Conservation (phyloP, 1,284 basidiomycete genomes). For the Cryptococcus hybrid region DNA sequence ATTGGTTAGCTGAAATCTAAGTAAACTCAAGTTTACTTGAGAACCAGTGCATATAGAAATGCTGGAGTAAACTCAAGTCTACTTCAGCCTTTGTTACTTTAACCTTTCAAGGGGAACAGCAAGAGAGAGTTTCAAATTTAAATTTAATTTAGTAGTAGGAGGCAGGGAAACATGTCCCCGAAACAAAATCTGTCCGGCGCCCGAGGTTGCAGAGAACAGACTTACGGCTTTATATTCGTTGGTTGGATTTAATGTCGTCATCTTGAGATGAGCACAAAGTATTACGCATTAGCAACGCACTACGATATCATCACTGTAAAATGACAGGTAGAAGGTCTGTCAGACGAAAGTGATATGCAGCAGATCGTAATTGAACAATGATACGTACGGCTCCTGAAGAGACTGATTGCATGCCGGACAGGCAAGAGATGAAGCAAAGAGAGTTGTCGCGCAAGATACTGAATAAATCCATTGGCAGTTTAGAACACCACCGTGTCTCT, state of each 20-base stretch:
- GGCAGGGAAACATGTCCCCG: too few species aligned
- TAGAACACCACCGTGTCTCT: neutral
- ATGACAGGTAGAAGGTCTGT: too few species aligned
- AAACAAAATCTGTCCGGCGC: too few species aligned
- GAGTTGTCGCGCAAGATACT: constrained; percentile 27
- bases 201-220: neutral
- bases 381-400: constrained; percentile 22
- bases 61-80: too few species aligned
- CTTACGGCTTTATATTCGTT: constrained; percentile 30
- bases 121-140: neutral
- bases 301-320: constrained; percentile 27
- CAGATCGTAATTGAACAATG: neutral
- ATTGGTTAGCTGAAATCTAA: too few species aligned
- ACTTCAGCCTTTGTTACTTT: too few species aligned
- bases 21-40: too few species aligned
- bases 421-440: constrained; percentile 16
- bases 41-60: too few species aligned
- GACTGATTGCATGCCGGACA: constrained; percentile 30
- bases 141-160: too few species aligned
- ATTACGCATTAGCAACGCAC: constrained; percentile 5
- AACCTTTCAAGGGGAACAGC: neutral
- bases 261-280: constrained; percentile 5
- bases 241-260: constrained; percentile 24
- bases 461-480: neutral
- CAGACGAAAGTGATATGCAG: too few species aligned